Base-by-base conservation (phyloP, 1,284 basidiomycete genomes). In the Sanghuangporus sanghuang region DNA sequence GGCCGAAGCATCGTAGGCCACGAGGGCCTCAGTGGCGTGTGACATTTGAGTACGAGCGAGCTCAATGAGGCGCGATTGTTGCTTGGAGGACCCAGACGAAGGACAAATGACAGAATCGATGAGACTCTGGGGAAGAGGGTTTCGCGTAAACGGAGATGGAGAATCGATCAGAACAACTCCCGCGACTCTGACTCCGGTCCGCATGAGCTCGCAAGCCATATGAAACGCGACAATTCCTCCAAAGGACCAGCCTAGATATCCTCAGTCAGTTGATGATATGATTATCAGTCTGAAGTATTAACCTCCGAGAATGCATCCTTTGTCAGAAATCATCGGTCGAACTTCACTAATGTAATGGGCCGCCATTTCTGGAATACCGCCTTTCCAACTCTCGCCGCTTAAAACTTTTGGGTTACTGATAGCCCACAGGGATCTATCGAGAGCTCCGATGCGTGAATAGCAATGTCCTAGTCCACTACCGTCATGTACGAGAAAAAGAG, bases 191-290 rank as follows among this genome's bases (percentile, higher is more conserved):
- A 79, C 67, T 1, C 81, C 84, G 7, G 67, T 72, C 9, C 68
- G 68, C 16, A 71, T 67, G n/a, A 90, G 78, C 44, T 82, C 79
- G 1, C 78, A 78, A n/a, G 85, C 81, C 5, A 82, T 74, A 68
- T 89, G 87, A 68, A 83, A 89, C 0, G 89, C 86, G 0, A 84
- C 81, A 9, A 89, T 81, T 3, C 89, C 89, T 16, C 89, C 89
- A 69, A 90, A 89, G 4, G 89, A 91, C 88, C 89, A 90, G 0
- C 89, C 88, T 87, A 64, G 50, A 39, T 44, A 6, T 12, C 46
- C 23, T 57, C 59, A 39, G 21, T 32, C 11, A 40, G 36, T 48
- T n/a, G 67, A 53, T 61, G 21, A 53, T 57, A n/a, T 42, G 53
- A 62, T 23, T 39, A 57, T 12, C 3, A 21, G 7, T 61, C 53